Conservation (phyloP, 73 alveolate species). For the Paramecium caudatum region DNA sequence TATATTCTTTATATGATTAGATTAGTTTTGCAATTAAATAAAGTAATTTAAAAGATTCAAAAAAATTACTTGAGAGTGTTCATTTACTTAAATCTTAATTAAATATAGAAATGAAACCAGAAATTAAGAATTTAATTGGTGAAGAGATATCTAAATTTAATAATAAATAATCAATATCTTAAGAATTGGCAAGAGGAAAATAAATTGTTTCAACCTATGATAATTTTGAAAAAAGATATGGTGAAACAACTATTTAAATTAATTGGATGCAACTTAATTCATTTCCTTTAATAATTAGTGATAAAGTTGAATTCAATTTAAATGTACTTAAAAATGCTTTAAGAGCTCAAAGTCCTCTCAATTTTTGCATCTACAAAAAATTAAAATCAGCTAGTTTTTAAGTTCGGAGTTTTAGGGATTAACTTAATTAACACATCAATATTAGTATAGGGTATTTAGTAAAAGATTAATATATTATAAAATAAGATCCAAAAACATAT, state of each 20-base stretch:
- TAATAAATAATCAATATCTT: not conserved
- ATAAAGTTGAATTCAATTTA: constrained; percentile 10
- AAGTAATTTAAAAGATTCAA: constrained; percentile 24
- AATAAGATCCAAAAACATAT: too few relatives aligned
- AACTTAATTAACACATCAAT: not conserved
- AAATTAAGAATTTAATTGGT: not conserved
- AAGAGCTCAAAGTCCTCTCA: constrained; percentile 24
- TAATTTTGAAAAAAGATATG: not conserved
- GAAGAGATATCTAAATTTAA: not conserved
- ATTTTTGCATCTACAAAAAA: constrained; percentile 19
- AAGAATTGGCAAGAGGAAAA: not conserved
- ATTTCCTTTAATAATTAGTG: constrained; percentile 15
- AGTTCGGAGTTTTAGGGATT: constrained; percentile 1
- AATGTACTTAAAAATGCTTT: constrained; percentile 6
- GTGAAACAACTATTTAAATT: not conserved
- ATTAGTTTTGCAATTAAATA: not conserved
- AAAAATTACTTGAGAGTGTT: not conserved
- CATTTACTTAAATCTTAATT: not conserved
- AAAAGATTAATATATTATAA: too few relatives aligned
- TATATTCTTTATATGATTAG: not conserved
- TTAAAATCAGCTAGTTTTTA: constrained; percentile 22
- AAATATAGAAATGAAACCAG: constrained; percentile 4
- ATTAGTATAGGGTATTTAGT: too few relatives aligned
- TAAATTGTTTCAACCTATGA: constrained; percentile 16
- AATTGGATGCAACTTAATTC: not conserved